Percentiles rank a stretch among this genome's conserved stretches.
These are phyloP conservation scores for Metschnikowia henanensis DNA, from an alignment of 805 yeast species.

Conservation along the genomic window DNA sequence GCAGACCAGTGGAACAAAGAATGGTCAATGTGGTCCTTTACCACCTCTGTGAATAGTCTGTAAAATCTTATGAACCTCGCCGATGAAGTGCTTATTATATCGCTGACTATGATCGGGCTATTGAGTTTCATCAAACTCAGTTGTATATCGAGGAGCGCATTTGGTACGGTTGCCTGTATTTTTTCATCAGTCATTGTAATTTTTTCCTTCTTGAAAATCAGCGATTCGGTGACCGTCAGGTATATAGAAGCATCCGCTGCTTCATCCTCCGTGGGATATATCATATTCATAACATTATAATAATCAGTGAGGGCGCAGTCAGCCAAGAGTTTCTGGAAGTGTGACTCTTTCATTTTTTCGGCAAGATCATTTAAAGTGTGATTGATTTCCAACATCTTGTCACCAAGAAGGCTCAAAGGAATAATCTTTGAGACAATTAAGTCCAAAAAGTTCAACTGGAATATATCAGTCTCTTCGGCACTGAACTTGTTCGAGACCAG, in stretches of 20 bases:
- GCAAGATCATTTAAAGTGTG: conserved; percentile 35
- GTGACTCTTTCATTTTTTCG: conserved; percentile 42
- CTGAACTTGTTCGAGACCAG: conserved; percentile 26
- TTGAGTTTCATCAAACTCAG: conserved; percentile 56
- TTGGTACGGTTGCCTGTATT: conserved; percentile 55
- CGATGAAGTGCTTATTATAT: conserved; percentile 52
- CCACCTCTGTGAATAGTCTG: conserved; percentile 37
- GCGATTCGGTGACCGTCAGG: conserved; percentile 63
- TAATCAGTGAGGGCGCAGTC: conserved; percentile 58
- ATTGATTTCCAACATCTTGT: conserved; percentile 36
- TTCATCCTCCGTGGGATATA: conserved; percentile 63
- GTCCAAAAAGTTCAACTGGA: conserved; percentile 61
- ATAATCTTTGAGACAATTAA: conserved; percentile 54
- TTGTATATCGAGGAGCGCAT: conserved; percentile 60
- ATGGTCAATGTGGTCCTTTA: conserved; percentile 34
- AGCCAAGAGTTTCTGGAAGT: conserved; percentile 47
- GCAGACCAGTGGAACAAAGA: conserved; percentile 52
- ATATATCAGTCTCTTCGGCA: conserved; percentile 40
- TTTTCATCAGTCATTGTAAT: conserved; percentile 44
- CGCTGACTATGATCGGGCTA: conserved; percentile 62
- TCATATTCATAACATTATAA: conserved; percentile 66
- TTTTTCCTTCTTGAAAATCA: conserved; percentile 47
- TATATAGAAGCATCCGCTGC: conserved; percentile 61
- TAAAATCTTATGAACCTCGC: conserved; percentile 50
- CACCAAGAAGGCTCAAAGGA: conserved; percentile 40